Evolutionary conservation across 2,329 filamentous ascomycete species (phyloP).

Genomic region (Claviceps monticola): DNA sequence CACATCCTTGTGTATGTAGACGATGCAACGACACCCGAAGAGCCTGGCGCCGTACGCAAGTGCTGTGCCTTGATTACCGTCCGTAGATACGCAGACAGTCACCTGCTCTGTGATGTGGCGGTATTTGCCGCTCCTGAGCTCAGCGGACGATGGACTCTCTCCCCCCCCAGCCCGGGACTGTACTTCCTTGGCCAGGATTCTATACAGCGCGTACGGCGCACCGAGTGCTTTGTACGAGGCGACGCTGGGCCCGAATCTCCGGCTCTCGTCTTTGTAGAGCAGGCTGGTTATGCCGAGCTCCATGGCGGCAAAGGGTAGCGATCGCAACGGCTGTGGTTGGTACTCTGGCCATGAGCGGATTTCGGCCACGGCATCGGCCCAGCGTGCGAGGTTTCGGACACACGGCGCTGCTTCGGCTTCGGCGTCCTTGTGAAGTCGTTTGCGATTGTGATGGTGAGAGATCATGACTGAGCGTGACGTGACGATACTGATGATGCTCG

Average conservation of each 20-base stretch:
- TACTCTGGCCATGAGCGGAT: conserved; percentile 9
- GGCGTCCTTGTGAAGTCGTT: neutral
- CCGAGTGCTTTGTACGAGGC: conserved; percentile 9
- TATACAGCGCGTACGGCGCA: conserved; percentile 8
- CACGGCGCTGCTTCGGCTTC: conserved; percentile 1
- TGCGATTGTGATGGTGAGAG: neutral
- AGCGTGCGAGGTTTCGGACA: conserved; percentile 6
- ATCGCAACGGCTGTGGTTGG: conserved; percentile 5
- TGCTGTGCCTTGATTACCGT: conserved; percentile 8
- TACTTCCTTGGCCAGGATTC: conserved; percentile 6
- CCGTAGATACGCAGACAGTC: conserved; percentile 9
- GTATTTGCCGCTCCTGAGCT: conserved; percentile 7
- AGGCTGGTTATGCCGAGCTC: conserved; percentile 4
- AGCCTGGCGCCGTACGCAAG: conserved; percentile 8
- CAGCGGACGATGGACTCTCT: conserved; percentile 1
- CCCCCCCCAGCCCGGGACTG: conserved; percentile 1
- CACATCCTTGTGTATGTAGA: conserved; percentile 9
- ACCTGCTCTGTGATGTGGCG: conserved; percentile 3
- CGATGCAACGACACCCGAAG: conserved; percentile 8
- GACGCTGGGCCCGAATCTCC: conserved; percentile 5
- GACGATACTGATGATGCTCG: neutral
- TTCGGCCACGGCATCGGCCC: conserved; percentile 6
- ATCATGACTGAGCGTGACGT: neutral
- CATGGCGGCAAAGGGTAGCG: conserved; percentile 4
- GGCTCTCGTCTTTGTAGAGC: conserved; percentile 9